Base-by-base conservation (phyloP, 805 yeast genomes). In the Candida montana region DNA sequence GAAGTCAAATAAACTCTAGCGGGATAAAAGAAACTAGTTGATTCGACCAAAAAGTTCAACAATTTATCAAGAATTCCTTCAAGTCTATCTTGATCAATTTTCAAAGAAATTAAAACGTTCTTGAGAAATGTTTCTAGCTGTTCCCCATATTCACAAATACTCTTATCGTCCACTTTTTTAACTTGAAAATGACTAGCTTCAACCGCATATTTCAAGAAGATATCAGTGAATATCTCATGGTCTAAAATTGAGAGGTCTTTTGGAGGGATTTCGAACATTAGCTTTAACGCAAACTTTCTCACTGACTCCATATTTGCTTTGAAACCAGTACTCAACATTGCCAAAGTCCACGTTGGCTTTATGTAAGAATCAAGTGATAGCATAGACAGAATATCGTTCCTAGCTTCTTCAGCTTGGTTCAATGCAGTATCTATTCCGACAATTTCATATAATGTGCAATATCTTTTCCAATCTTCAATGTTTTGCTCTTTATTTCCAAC, bases 371-470 rank as follows among this genome's bases (percentile, higher is more conserved):
- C 47, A 3, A 74, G 70, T 0, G 69, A 55, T 19, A 86, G 67
- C 12, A 85, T 58, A 1, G 63, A 63, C 2, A 77, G 57, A 33
- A 89, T 74, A 51, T 86, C 95, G 7, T 63, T 63, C 1, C 73
- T 61, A 0, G 93, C 91, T 11, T 87, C 95, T 50, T 81, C 80
- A 1, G 90, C 79, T 60, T 90, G 96, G 52, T 90, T 89, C 52
- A 86, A 63, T 0, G 96, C 84, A 0, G 96, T 79, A 57, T 89
- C 96, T 31, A 89, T 72, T 1, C 88, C 93, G 21, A 86, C 63
- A 35, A 89, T 83, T 54, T 89, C 96, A 52, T 77, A 83, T 12
- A 89, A 62, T 0, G 95, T 85, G 21, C 78, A 68, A 53, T 70
- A 89, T 44, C 85, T 71, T 33, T 75, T 70, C 96, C 96, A 89